phyloP scores from a whole-genome alignment of 257 asterid species.

The Ajuga chamaepitys region DNA sequence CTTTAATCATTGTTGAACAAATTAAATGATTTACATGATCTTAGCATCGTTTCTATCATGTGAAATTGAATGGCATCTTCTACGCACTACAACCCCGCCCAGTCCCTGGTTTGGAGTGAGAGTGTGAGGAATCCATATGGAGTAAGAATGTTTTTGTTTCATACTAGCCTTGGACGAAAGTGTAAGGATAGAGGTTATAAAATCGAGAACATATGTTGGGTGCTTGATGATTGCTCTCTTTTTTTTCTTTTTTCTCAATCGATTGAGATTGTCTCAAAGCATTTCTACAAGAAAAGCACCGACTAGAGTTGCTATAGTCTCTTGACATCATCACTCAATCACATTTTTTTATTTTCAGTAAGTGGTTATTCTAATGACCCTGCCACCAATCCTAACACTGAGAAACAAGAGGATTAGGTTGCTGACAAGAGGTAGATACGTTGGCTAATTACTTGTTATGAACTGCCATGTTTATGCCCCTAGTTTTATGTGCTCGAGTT shows the following conservation, averaged over 20 bases:
- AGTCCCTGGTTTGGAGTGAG: neutral
- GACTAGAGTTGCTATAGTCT: neutral
- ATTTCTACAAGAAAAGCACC: neutral
- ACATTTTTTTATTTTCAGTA: slow-evolving; percentile 40
- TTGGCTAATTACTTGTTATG: slow-evolving; percentile 2
- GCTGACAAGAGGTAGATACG: slow-evolving; percentile 45
- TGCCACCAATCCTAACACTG: slow-evolving; percentile 39
- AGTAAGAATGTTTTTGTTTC: neutral
- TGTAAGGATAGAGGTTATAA: no score
- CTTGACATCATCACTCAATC: neutral
- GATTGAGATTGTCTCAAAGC: neutral
- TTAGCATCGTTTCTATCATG: neutral
- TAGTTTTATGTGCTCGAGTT: neutral
- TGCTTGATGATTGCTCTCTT: neutral
- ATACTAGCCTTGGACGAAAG: neutral
- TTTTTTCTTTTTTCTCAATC: neutral
- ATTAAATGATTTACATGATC: neutral
- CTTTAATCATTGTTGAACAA: neutral
- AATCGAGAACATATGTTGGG: neutral
- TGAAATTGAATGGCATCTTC: neutral
- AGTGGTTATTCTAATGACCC: slow-evolving; percentile 61
- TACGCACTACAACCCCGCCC: neutral
- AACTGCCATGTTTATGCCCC: neutral
- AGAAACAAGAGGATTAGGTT: slow-evolving; percentile 38
- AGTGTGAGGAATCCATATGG: neutral